Percentiles rank a stretch among this genome's conserved stretches.
Conservation (phyloP, 192 early-diverging fungal species). For the Coemansia sp. region DNA sequence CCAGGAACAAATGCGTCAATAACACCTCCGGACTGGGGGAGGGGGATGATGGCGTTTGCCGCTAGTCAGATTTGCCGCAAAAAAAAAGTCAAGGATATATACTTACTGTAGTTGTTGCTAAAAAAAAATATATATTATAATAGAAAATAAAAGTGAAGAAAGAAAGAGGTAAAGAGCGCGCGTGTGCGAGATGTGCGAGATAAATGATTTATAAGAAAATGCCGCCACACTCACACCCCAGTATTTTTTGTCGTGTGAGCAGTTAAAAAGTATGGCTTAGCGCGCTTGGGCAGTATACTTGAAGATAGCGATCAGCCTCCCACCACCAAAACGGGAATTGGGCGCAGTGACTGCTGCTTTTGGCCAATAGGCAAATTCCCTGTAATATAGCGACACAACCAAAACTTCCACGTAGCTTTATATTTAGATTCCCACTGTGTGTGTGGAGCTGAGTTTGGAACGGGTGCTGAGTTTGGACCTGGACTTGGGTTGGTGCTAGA, state of each 20-base stretch:
- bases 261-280: constrained; percentile 2
- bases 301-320: not conserved
- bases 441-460: too few species aligned
- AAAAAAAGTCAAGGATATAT: not conserved
- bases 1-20: constrained; percentile 8
- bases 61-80: not conserved
- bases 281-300: not conserved
- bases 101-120: constrained; percentile 9
- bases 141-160: not conserved
- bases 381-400: not conserved
- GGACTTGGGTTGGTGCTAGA: too few species aligned
- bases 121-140: not conserved
- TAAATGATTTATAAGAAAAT: not conserved
- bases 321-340: not conserved
- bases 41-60: too few species aligned
- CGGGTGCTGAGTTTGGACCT: too few species aligned
- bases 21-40: constrained; percentile 3
- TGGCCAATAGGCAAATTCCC: not conserved
- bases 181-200: not conserved
- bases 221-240: not conserved
- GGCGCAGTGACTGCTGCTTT: not conserved
- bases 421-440: not conserved
- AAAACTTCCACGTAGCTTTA: constrained; percentile 17
- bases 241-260: not conserved
- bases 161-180: not conserved